phyloP scores from a whole-genome alignment of 148 eudicot genomes.

The Pouteria glomerata region DNA sequence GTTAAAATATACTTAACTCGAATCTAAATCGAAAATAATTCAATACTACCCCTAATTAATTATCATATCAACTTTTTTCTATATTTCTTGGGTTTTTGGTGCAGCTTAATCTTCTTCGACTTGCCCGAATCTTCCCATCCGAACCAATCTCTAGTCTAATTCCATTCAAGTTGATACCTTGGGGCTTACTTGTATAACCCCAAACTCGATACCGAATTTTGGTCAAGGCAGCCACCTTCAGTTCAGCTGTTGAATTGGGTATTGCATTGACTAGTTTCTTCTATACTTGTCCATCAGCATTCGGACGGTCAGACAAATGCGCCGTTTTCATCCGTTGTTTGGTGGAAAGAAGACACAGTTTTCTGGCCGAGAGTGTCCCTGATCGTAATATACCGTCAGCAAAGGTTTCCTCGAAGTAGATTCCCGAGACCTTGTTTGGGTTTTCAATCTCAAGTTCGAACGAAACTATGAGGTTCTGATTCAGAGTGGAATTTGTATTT shows the following conservation, averaged over 20 bases:
- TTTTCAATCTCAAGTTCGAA: conserved; percentile 14
- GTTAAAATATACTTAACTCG: too few relatives aligned
- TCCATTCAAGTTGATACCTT: background rate
- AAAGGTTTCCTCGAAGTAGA: conserved; percentile 4
- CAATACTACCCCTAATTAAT: too few relatives aligned
- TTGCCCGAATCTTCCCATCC: conserved; percentile 19
- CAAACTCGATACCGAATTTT: background rate
- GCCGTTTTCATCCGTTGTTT: background rate
- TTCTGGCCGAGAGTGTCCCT: conserved; percentile 3
- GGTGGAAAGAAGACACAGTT: conserved; percentile 8
- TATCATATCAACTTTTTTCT: background rate
- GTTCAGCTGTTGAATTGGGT: conserved; percentile 6
- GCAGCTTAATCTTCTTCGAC: conserved; percentile 16
- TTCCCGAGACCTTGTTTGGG: conserved; percentile 6
- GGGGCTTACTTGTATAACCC: conserved; percentile 15
- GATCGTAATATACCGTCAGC: conserved; percentile 1
- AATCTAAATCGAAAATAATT: too few relatives aligned
- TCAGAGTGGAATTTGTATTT: background rate
- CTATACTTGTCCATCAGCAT: background rate
- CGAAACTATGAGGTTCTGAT: background rate
- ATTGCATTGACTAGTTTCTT: background rate
- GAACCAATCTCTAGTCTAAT: conserved; percentile 10
- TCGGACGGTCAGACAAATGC: background rate
- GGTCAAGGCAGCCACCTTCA: conserved; percentile 8
- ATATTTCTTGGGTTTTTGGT: background rate